phyloP scores from a whole-genome alignment of 2,329 filamentous ascomycete species.

The Cryphonectria carpinicola region DNA sequence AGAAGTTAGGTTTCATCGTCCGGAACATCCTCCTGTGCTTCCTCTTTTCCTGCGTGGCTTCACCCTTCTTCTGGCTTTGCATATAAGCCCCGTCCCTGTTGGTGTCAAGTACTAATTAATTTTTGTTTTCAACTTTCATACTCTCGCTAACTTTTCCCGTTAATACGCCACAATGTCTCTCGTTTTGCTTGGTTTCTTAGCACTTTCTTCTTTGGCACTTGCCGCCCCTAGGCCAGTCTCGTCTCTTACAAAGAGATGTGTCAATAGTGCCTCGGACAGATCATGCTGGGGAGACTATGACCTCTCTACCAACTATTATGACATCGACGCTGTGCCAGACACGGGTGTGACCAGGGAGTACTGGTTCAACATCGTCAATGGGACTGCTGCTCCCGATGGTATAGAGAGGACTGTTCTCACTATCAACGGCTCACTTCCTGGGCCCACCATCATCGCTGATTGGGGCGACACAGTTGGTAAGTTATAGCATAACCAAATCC shows the following conservation, averaged over 20 bases:
- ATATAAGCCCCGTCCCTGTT: neutral
- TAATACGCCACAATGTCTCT: constrained; percentile 10
- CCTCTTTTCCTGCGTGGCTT: neutral
- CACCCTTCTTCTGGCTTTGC: neutral
- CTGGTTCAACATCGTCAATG: constrained; percentile 33
- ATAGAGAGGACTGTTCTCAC: constrained; percentile 37
- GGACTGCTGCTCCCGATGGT: constrained; percentile 41
- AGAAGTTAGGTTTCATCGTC: neutral
- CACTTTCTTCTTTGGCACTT: neutral
- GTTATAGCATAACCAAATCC: constrained; percentile 22
- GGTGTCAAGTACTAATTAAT: neutral
- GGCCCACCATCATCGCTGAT: constrained; percentile 41
- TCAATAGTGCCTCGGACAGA: constrained; percentile 23
- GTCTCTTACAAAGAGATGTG: constrained; percentile 11
- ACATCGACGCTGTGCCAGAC: constrained; percentile 33
- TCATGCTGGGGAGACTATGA: constrained; percentile 44
- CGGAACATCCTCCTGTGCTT: neutral
- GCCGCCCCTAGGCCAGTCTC: constrained; percentile 3
- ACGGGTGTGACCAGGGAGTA: constrained; percentile 45
- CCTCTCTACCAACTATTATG: constrained; percentile 40
- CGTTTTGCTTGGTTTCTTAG: neutral
- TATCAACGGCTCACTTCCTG: constrained; percentile 52
- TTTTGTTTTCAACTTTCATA: neutral
- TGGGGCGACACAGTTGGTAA: constrained; percentile 18
- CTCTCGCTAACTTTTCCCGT: neutral